Base-by-base conservation (phyloP, 768 basidiomycete species). In the Pleurotus tuoliensis region DNA sequence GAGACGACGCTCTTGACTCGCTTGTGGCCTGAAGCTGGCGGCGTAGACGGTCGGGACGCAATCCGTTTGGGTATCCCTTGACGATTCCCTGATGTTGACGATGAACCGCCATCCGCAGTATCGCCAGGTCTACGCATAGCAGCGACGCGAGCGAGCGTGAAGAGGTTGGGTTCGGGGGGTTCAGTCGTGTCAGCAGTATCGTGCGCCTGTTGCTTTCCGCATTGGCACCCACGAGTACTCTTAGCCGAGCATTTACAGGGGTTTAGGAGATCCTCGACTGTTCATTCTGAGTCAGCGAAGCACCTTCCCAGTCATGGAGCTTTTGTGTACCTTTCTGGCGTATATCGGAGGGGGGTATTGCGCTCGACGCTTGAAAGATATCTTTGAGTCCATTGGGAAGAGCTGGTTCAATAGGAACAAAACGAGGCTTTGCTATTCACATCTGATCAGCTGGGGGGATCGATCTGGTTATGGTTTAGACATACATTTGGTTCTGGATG, bases 351-450 rank as follows among this genome's bases (percentile, higher is more conserved):
- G 75, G 71, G 12, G 62, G 57, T 13, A 61, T 56, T 30, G 70
- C 62, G 25, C 61, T 59, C n/a, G 61, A 68, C 48, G 66, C 64
- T 60, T 65, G 70, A 34, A 78, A 58, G 5, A 76, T 76, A 68
- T 88, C 88, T 56, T 78, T 80, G 25, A 91, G 73, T 37, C 89
- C 89, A 60, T 91, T 90, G 8, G 89, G 89, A 39, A 91, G 68
- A 1, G 88, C 79, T 11, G 89, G 89, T 3, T 77, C 74, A 27
- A 87, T 85, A 6, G 87, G 88, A 62, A 88, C 83, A 66, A 82
- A 90, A 60, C 88, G 77, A 61, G 77, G 79, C 24, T 82, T 88
- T 88, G 62, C 24, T 47, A 56, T 47, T 16, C 27, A 13, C 30
- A 46, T 58, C 47, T 58, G 61, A 25, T 45, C 39, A 46, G 41